Base-by-base conservation (phyloP, 352 stramenopile genomes). In the Phytophthora quininea region DNA sequence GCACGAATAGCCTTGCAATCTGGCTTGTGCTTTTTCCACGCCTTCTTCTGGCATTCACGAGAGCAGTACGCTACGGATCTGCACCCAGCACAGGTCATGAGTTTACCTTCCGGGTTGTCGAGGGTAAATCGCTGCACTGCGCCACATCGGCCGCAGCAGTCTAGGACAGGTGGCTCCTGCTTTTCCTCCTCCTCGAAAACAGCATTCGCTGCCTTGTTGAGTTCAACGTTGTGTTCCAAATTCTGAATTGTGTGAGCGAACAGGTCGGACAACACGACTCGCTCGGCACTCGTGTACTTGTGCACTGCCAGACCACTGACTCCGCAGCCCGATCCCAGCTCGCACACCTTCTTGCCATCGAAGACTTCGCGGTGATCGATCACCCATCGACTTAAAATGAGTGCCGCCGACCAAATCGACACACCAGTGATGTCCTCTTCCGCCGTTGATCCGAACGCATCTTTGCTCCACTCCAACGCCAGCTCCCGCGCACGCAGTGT, bases 371-470 rank as follows among this genome's bases (percentile, higher is more conserved):
- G 73, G 43, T 93, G 71, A 47, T 90, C 82, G 32, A 96, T 82
- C 50, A 96, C 70, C 87, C 87, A 96, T 24, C 87, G 87, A 77
- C 83, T 92, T 31, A 96, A 58, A 46, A 96, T 84, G 1, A 96
- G 71, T 30, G 89, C 89, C 40, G 89, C 89, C n/a, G 89, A 96
- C 89, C 89, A 96, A 58, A 95, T 93, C 14, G 86, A 93, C 9
- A 96, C 86, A 15, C 89, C 89, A 2, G 89, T 96, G 50, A 93
- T 95, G 52, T 96, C 89, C 59, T 96, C 88, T 31, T 93, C 84
- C 1, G 87, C 89, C 6, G 74, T 91, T 8, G 83, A 85, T 1
- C 82, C 81, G 57, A 96, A 96, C 3, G 88, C 89, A 38, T 91
- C 84, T 55, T 91, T 90, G 56, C 84, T 81, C 87, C 88, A 95